Evolutionary conservation across 306 rosid genomes (phyloP).

Genomic region (Quercus rubra): DNA sequence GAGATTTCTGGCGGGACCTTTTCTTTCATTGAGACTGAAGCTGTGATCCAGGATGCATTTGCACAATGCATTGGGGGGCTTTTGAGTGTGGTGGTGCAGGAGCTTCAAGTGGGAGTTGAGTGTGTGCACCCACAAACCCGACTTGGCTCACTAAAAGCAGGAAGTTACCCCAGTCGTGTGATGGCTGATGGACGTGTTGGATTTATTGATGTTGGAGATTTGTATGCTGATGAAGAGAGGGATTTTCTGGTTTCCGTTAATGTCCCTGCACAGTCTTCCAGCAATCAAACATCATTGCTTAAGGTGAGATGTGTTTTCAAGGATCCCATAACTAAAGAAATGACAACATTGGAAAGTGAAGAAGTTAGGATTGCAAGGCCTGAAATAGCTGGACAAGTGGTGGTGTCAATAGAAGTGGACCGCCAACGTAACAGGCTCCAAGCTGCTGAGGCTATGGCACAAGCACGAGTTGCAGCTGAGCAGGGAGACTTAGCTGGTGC

Average conservation of each 20-base stretch:
- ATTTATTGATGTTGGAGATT: slow-evolving; percentile 72
- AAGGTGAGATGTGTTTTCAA: slow-evolving; percentile 73
- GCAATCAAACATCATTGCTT: slow-evolving; percentile 59
- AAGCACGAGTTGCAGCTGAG: slow-evolving; percentile 78
- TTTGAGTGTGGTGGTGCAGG: slow-evolving; percentile 87
- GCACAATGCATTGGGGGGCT: slow-evolving; percentile 99
- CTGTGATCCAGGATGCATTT: slow-evolving; percentile 92
- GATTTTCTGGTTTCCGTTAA: slow-evolving; percentile 80
- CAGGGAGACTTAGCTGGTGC: slow-evolving; percentile 75
- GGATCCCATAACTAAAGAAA: slow-evolving; percentile 78
- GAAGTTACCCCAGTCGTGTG: slow-evolving; percentile 74
- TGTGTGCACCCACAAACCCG: slow-evolving; percentile 48
- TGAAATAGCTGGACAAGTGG: slow-evolving; percentile 42
- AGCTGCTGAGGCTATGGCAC: slow-evolving; percentile 92
- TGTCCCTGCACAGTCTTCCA: slow-evolving; percentile 55
- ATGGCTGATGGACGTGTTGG: slow-evolving; percentile 59
- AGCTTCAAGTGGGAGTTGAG: slow-evolving; percentile 74
- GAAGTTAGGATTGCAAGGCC: slow-evolving; percentile 76
- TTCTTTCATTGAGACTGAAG: slow-evolving; percentile 94
- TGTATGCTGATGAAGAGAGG: slow-evolving; percentile 97
- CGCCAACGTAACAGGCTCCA: slow-evolving; percentile 87
- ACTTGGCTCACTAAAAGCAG: slow-evolving; percentile 72
- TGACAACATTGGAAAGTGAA: slow-evolving; percentile 48
- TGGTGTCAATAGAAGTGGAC: slow-evolving; percentile 82
- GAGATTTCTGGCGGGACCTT: slow-evolving; percentile 96